phyloP scores from a whole-genome alignment of 2,329 filamentous ascomycete species.

The Neofusicoccum ribis region DNA sequence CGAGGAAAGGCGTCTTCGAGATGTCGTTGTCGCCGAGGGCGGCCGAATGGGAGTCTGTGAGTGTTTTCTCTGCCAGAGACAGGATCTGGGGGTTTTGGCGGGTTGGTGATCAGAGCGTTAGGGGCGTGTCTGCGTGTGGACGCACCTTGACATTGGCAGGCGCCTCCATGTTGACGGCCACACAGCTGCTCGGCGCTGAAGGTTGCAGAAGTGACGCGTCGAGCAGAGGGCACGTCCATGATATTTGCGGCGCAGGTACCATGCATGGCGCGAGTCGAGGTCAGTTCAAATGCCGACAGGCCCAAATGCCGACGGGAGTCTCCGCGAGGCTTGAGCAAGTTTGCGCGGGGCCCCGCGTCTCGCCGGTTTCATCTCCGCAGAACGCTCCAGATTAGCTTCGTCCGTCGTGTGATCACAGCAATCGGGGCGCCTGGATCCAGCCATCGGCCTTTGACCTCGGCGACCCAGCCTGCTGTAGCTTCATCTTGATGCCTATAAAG shows the following conservation, averaged over 20 bases:
- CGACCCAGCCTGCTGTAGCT: background rate
- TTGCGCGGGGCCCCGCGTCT: background rate
- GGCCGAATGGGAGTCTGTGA: background rate
- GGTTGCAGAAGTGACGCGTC: background rate
- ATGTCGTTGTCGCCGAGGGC: background rate
- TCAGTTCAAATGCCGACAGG: background rate
- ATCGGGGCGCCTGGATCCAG: background rate
- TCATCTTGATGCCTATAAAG: background rate
- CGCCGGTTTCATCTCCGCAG: background rate
- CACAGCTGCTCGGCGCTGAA: background rate
- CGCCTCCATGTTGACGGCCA: background rate
- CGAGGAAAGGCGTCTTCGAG: slow-evolving; percentile 5
- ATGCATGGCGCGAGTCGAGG: background rate
- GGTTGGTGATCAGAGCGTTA: background rate
- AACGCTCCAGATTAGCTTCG: background rate
- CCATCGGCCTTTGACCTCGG: slow-evolving; percentile 6
- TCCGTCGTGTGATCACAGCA: background rate
- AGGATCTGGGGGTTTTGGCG: background rate
- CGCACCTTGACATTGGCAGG: background rate
- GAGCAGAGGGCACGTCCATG: background rate
- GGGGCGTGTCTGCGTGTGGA: background rate
- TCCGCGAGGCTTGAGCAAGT: background rate
- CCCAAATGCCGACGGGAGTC: background rate
- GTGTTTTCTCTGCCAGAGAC: background rate
- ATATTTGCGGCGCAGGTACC: background rate